A percentile compares a stretch with the other conserved stretches of the same genome.
Conservation (phyloP, 2,329 filamentous ascomycete species). For the Botrytis tulipae region DNA sequence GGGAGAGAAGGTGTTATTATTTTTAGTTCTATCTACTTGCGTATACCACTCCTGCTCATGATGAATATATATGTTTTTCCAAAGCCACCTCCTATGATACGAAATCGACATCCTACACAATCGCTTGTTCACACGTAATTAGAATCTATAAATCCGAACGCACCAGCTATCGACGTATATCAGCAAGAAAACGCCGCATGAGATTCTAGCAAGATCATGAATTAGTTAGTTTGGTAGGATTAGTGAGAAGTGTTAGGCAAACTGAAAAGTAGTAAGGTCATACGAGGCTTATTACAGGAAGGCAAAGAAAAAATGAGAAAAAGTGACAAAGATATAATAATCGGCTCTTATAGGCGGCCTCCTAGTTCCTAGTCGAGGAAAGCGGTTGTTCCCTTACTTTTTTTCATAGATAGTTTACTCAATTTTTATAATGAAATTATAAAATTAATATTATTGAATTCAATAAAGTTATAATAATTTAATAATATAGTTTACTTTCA, state of each 20-base stretch:
- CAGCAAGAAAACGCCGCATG: background rate
- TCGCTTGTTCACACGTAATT: background rate
- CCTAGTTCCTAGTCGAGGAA: too few relatives aligned
- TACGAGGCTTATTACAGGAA: background rate
- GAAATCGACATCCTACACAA: rapidly evolving
- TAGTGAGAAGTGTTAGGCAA: background rate
- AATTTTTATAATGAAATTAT: too few relatives aligned
- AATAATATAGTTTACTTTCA: too few relatives aligned
- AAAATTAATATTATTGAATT: too few relatives aligned
- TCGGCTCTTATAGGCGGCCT: too few relatives aligned
- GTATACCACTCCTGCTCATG: background rate
- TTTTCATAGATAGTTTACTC: too few relatives aligned
- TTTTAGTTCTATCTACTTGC: too few relatives aligned
- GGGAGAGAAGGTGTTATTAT: background rate
- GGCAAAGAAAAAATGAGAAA: too few relatives aligned
- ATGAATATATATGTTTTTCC: background rate
- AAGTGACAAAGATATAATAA: background rate
- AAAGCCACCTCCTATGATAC: background rate
- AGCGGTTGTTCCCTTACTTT: too few relatives aligned
- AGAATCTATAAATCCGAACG: background rate
- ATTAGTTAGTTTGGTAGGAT: background rate
- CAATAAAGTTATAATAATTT: too few relatives aligned
- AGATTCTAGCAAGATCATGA: background rate
- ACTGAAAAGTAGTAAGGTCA: background rate
- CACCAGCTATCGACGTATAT: background rate